These are phyloP conservation scores for Sherardia arvensis DNA, from an alignment of 257 asterid species.

Conservation along the genomic window DNA sequence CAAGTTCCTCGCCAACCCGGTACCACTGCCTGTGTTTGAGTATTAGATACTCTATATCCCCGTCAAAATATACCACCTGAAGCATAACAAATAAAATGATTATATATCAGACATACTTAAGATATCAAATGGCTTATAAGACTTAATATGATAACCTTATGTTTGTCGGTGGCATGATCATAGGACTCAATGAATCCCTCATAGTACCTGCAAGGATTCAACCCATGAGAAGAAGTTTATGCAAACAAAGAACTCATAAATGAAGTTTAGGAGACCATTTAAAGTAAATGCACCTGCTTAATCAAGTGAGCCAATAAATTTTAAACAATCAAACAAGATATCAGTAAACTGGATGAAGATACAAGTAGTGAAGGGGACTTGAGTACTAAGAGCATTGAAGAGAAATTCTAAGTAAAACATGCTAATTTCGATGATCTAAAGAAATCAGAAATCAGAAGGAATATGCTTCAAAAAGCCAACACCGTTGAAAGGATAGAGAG, in stretches of 20 bases:
- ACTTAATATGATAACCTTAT: constrained; percentile 24
- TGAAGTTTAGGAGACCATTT: neutral
- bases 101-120: neutral
- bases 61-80: constrained; percentile 38
- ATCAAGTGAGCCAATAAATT: neutral
- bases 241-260: neutral
- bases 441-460: neutral
- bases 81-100: neutral
- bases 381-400: no score
- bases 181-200: constrained; percentile 35
- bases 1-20: neutral
- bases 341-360: neutral
- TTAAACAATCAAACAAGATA: neutral
- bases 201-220: constrained; percentile 32
- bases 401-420: no score
- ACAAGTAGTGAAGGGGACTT: neutral
- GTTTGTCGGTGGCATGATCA: constrained; percentile 30
- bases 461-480: no score
- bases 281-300: neutral
- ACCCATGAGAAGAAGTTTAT: constrained; percentile 3
- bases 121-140: neutral
- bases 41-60: constrained; percentile 28
- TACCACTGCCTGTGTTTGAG: constrained; percentile 17
- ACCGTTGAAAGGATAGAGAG: no score
- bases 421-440: no score